phyloP scores from a whole-genome alignment of 164 flowering plant species.

The Aristolochia californica region DNA sequence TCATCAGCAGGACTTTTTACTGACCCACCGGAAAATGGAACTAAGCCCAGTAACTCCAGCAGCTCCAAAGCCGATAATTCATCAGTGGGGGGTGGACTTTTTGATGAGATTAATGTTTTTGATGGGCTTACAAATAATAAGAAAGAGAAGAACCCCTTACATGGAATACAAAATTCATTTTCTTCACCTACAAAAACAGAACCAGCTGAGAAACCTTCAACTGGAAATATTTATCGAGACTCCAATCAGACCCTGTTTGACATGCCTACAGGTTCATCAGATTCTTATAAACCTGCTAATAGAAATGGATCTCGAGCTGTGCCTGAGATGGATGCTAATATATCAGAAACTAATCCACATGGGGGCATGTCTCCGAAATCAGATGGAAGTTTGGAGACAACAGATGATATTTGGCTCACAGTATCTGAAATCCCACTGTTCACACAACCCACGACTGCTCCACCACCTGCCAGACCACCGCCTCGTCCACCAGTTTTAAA shows the following conservation, averaged over 20 bases:
- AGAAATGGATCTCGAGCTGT: conserved; percentile 27
- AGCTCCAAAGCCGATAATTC: conserved; percentile 26
- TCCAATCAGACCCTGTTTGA: conserved; percentile 44
- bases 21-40: conserved; percentile 47
- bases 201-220: conserved; percentile 25
- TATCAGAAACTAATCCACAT: conserved; percentile 25
- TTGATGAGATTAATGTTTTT: conserved; percentile 57
- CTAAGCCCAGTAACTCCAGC: conserved; percentile 27
- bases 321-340: conserved; percentile 21
- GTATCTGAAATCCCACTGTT: conserved; percentile 86
- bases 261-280: conserved; percentile 36
- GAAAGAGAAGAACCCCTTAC: conserved; percentile 32
- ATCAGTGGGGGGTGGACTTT: conserved; percentile 28
- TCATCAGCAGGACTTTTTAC: conserved; percentile 32
- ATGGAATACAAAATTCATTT: conserved; percentile 18
- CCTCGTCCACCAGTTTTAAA: conserved; percentile 42
- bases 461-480: conserved; percentile 98
- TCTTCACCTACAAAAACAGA: conserved; percentile 22
- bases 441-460: conserved; percentile 86
- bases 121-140: conserved; percentile 25
- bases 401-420: conserved; percentile 76
- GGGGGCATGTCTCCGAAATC: conserved; percentile 29
- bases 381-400: conserved; percentile 35
- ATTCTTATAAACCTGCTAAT: conserved; percentile 26
- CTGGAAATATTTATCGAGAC: conserved; percentile 23